Percentiles rank a stretch among this genome's conserved stretches.
These are phyloP conservation scores for Helianthus annuus DNA, from an alignment of 129 eudicot species.

Conservation along the genomic window DNA sequence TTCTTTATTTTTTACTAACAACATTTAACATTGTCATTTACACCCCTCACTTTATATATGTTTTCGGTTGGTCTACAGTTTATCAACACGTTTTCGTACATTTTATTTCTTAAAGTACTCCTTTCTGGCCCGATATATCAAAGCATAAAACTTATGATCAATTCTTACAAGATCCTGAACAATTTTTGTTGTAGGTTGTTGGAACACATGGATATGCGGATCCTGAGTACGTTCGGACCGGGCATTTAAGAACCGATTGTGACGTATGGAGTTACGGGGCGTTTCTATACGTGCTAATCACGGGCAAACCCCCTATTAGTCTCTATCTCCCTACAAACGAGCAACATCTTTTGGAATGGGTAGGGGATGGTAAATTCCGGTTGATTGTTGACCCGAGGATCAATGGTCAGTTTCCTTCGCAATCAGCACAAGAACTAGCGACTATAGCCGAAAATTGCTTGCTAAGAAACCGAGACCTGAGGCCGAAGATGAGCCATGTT, in stretches of 20 bases:
- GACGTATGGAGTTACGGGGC: constrained; percentile 77
- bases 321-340: constrained; percentile 50
- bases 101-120: too few relatives aligned
- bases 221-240: constrained; percentile 53
- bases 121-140: too few relatives aligned
- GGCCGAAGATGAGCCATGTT: constrained; percentile 63
- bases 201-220: constrained; percentile 75
- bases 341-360: constrained; percentile 67
- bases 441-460: constrained; percentile 58
- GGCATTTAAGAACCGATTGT: constrained; percentile 60
- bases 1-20: too few relatives aligned
- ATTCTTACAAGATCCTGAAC: too few relatives aligned
- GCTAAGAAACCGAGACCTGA: constrained; percentile 38
- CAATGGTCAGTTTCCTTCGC: constrained; percentile 36
- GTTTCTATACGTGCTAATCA: constrained; percentile 67
- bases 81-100: too few relatives aligned
- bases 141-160: too few relatives aligned
- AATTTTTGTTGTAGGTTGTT: constrained; percentile 36
- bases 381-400: constrained; percentile 61
- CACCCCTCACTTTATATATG: too few relatives aligned
- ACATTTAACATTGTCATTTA: too few relatives aligned
- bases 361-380: constrained; percentile 44
- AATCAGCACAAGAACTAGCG: constrained; percentile 54
- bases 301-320: constrained; percentile 59
- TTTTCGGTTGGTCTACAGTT: too few relatives aligned